Percentiles rank a stretch among this genome's conserved stretches.
Evolutionary conservation across 169 alveolate species (phyloP).

Genomic region (Cryptosporidium bovis): DNA sequence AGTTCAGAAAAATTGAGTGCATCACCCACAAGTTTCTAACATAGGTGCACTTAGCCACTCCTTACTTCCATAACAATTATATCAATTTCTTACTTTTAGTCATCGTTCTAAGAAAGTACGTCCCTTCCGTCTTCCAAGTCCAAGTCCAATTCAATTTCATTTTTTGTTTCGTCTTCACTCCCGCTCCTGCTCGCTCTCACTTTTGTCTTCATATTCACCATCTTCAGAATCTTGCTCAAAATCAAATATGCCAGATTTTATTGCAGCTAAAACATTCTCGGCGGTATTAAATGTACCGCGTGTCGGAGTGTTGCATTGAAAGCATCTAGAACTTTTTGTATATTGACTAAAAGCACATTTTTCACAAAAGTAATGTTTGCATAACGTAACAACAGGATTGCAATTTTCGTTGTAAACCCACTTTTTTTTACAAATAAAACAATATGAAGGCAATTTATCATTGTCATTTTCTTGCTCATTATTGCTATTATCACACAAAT

Average conservation of each 20-base stretch:
- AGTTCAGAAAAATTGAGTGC: too few relatives aligned
- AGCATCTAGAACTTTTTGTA: constrained; percentile 84
- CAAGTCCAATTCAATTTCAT: too few relatives aligned
- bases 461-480: constrained; percentile 37
- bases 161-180: too few relatives aligned
- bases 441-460: constrained; percentile 81
- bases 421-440: constrained; percentile 87
- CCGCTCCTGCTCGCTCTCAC: too few relatives aligned
- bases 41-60: too few relatives aligned
- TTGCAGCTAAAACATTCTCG: not conserved
- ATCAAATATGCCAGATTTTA: not conserved
- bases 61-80: too few relatives aligned
- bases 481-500: not conserved
- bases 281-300: constrained; percentile 91
- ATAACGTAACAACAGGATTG: constrained; percentile 91
- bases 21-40: too few relatives aligned
- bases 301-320: constrained; percentile 85
- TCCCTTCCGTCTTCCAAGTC: too few relatives aligned
- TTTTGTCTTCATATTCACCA: not conserved
- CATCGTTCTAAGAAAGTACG: too few relatives aligned
- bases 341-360: constrained; percentile 89
- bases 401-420: constrained; percentile 79
- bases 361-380: constrained; percentile 94
- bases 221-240: not conserved
- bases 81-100: too few relatives aligned